Base-by-base conservation (phyloP, 2,329 filamentous ascomycete species). In the Thelonectria rubi region DNA sequence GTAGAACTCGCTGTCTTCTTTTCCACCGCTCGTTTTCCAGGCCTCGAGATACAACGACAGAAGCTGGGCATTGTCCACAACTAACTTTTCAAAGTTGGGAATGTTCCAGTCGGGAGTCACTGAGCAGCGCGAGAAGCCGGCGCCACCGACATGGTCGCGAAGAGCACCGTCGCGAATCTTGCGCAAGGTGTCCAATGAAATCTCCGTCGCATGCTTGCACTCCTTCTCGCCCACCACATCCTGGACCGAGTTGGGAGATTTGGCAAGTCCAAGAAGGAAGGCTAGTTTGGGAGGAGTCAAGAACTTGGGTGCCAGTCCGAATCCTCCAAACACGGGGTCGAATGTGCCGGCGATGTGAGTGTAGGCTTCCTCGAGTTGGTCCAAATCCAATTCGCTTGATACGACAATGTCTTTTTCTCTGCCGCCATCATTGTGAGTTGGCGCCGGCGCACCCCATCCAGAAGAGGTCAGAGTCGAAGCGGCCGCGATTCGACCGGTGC, bases 51-150 rank as follows among this genome's bases (percentile, higher is more conserved):
- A 98, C 7, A 95, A 83, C 21, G 89, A 86, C 2, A 99, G 80
- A 1, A 98, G 83, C 68, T 97, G 90, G 0, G 92, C 90, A 72
- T 99, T 97, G 73, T 98, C 95, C 56, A 93, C 93, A 10, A 97
- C 86, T 85, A 98, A 93, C 81, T 98, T 98, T 80, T 99, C 95
- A 70, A 98, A 99, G 75, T 97, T 94, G 11, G 95, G 95, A 48
- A 98, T 81, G 65, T 91, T 92, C 95, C 95, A 99, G 77, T 98
- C 92, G 14, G 88, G 82, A 0, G 94, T 98, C 8, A 97, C 91
- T 14, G 93, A 97, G 74, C 97, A 97, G 53, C 94, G 87, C 37
- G 83, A 79, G 67, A 88, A 87, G 3, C 86, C 86, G 7, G 73
- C 73, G 1, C 79, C 80, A 1, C 84, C 83, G 9, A 88, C 73